Base-by-base conservation (phyloP, 495 filamentous ascomycete species). In the Aspergillus sclerotioniger region DNA sequence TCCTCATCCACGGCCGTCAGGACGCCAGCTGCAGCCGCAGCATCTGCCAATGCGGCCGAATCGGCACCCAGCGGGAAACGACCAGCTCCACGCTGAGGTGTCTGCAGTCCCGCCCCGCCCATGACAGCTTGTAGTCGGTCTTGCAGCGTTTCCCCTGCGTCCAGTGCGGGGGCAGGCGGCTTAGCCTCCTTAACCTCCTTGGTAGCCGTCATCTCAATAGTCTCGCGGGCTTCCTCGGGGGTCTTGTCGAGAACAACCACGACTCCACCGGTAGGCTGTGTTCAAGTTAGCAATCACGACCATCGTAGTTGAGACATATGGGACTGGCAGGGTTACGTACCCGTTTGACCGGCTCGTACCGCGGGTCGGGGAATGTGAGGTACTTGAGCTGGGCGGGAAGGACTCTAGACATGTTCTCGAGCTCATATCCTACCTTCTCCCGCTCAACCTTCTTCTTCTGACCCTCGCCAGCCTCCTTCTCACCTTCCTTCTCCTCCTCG, bases 371-470 rank as follows among this genome's bases (percentile, higher is more conserved):
- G 81, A 98, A 96, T 67, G 83, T 95, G 67, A 98, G 92, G 69
- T 90, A 97, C 74, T 93, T 96, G 65, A 96, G 82, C 77, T 99
- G 95, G 54, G 84, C 87, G 1, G 93, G 95, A 19, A 99, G 82
- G 31, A 98, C 92, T 55, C 95, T 81, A 32, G 90, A 92, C 91
- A 99, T 92, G 78, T 99, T 99, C 67, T 96, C 90, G 54, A 98
- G 77, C 60, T 95, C 91, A 67, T 94, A 98, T 49, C 95, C 94
- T 47, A 95, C 84, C 81, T 95, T 96, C 74, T 98, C 94, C 76
- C 94, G 96, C 76, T 98, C 95, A 8, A 80, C 78, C 79, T 90
- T 96, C 83, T 93, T 96, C 79, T 85, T 89, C 59, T 77, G 71
- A 13, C 71, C 67, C 52, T 84, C 83, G 0, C 67, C 71, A 8